Evolutionary conservation across 1,139 yeast species (phyloP).

Genomic region (Saccharomyces uvarum): DNA sequence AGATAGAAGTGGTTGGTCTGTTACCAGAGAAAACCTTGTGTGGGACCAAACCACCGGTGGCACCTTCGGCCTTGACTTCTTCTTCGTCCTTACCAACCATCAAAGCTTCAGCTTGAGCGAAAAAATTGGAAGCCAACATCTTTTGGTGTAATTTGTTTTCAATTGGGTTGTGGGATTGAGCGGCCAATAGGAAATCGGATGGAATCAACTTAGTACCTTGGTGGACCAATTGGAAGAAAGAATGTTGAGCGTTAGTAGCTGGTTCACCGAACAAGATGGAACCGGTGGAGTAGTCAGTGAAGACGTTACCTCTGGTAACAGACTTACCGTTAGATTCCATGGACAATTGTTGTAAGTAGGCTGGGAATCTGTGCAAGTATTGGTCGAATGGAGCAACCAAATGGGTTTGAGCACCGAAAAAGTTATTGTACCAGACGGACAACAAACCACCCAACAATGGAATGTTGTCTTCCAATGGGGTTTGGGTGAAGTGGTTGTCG

Average conservation of each 20-base stretch:
- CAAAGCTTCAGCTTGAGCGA: conserved; percentile 96
- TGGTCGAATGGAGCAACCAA: conserved; percentile 97
- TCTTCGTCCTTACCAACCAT: conserved; percentile 90
- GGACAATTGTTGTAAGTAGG: conserved; percentile 93
- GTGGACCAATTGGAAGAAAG: conserved; percentile 97
- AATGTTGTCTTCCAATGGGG: conserved; percentile 85
- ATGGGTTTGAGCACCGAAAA: conserved; percentile 96
- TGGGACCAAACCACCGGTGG: conserved; percentile 75
- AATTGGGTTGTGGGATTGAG: conserved; percentile 96
- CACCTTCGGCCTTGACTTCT: conserved; percentile 84
- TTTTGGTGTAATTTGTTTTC: conserved; percentile 89
- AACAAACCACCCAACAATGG: conserved; percentile 89
- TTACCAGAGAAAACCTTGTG: conserved; percentile 96
- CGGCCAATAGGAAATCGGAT: conserved; percentile 92
- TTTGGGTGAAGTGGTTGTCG: conserved; percentile 76
- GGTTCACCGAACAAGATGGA: conserved; percentile 96
- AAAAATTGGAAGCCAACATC: conserved; percentile 96
- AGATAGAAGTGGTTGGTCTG: conserved; percentile 96
- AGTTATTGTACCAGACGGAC: conserved; percentile 96
- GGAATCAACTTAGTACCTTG: conserved; percentile 98
- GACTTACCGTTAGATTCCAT: conserved; percentile 99
- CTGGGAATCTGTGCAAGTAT: conserved; percentile 97
- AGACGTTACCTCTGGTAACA: conserved; percentile 83
- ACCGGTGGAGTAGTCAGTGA: conserved; percentile 93
- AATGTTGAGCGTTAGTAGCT: conserved; percentile 97